phyloP scores from a whole-genome alignment of 225 moss, liverwort and hornwort genomes.

The Rhytidiadelphus loreus region DNA sequence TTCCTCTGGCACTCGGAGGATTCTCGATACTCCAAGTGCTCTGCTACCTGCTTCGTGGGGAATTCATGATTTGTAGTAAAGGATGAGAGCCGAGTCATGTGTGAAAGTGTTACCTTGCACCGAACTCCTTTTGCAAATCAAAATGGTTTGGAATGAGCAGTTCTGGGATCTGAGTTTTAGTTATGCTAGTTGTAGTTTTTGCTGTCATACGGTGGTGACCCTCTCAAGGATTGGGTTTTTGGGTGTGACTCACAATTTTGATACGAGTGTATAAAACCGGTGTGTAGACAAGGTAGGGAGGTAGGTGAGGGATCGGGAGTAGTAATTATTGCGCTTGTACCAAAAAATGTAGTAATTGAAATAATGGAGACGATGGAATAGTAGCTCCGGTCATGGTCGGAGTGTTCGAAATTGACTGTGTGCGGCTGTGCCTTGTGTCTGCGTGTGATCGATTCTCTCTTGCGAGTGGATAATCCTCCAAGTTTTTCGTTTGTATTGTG shows the following conservation, averaged over 20 bases:
- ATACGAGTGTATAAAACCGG: constrained; percentile 14
- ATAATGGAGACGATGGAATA: neutral
- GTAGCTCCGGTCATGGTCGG: neutral
- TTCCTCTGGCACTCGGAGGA: constrained; percentile 42
- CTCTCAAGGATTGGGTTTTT: neutral
- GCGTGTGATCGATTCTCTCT: neutral
- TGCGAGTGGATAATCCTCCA: too few species aligned
- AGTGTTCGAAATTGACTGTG: neutral
- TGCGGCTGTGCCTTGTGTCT: neutral
- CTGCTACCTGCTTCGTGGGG: constrained; percentile 4
- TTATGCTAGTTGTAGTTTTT: neutral
- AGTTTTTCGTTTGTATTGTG: too few species aligned
- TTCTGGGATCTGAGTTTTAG: neutral
- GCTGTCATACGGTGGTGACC: neutral
- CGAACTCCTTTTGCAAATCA: neutral
- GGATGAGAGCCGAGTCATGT: neutral
- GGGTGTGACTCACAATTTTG: constrained; percentile 23
- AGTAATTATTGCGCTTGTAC: neutral
- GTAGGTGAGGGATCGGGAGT: neutral
- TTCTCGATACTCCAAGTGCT: neutral
- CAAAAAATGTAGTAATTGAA: neutral
- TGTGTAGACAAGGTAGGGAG: neutral
- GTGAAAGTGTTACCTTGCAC: neutral
- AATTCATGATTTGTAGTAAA: neutral
- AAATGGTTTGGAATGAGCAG: neutral